These are phyloP conservation scores for Lipomyces orientalis DNA, from an alignment of 805 yeast genomes.

Conservation along the genomic window DNA sequence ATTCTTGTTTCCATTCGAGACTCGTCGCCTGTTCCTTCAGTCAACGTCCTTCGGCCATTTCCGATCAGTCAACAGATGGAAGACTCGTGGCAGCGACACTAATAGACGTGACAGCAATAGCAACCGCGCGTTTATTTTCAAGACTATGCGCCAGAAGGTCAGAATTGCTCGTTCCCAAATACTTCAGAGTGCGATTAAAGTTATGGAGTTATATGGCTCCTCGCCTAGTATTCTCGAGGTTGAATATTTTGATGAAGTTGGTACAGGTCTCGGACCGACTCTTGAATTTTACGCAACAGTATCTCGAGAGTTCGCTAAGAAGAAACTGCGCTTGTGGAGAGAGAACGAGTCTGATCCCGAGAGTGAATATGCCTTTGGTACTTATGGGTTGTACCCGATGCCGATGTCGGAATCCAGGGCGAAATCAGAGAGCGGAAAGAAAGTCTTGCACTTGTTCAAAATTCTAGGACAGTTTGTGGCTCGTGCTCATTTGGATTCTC, in stretches of 20 bases:
- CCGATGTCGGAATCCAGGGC: conserved; percentile 51
- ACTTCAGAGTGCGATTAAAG: conserved; percentile 77
- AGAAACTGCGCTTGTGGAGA: conserved; percentile 73
- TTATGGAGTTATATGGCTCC: conserved; percentile 74
- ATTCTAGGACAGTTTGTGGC: conserved; percentile 84
- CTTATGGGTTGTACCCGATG: conserved; percentile 73
- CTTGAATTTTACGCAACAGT: conserved; percentile 86
- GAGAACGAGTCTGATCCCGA: conserved; percentile 40
- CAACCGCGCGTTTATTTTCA: conserved; percentile 57
- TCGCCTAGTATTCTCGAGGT: conserved; percentile 84
- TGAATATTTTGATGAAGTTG: conserved; percentile 87
- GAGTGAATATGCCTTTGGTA: conserved; percentile 49
- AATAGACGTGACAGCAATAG: conserved; percentile 26
- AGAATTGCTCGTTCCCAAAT: conserved; percentile 73
- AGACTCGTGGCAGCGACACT: conserved; percentile 37
- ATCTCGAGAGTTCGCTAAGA: conserved; percentile 72
- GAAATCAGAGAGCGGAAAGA: conserved; percentile 48
- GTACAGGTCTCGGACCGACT: conserved; percentile 97
- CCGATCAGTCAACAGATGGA: conserved; percentile 81
- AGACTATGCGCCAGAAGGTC: conserved; percentile 78
- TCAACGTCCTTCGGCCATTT: conserved; percentile 92
- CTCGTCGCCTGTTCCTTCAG: conserved; percentile 76
- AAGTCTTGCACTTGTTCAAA: conserved; percentile 59
- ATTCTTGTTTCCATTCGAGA: conserved; percentile 82
- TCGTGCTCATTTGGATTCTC: conserved; percentile 82